Percentiles rank a stretch among this genome's conserved stretches.
Evolutionary conservation across 345 rosid genomes (phyloP).

Genomic region (Salix udensis): DNA sequence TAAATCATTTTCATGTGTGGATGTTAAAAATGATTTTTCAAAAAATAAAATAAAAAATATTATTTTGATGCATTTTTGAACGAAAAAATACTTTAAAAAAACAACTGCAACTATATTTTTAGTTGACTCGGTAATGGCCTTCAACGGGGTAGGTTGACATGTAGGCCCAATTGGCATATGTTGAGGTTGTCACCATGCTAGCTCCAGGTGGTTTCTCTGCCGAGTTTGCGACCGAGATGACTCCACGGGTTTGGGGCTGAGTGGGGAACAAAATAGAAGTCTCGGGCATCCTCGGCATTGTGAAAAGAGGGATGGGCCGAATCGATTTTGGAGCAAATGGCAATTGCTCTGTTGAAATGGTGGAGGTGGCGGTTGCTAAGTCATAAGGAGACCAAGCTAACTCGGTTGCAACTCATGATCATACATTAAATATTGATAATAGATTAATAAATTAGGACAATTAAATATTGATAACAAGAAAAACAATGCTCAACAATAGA

Average conservation of each 20-base stretch:
- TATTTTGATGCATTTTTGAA: too few relatives aligned
- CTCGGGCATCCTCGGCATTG: background rate
- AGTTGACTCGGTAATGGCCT: background rate
- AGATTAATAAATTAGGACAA: too few relatives aligned
- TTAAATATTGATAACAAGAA: too few relatives aligned
- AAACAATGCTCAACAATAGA: too few relatives aligned
- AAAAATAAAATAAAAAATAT: too few relatives aligned
- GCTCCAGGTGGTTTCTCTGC: background rate
- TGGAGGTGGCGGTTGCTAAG: background rate
- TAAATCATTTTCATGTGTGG: too few relatives aligned
- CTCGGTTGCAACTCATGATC: slow-evolving; percentile 66
- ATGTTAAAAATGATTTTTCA: too few relatives aligned
- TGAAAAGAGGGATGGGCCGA: background rate
- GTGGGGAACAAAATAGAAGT: background rate
- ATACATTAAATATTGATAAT: slow-evolving; percentile 22
- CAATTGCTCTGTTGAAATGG: background rate
- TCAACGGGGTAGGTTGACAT: background rate
- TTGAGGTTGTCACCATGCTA: background rate
- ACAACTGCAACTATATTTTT: too few relatives aligned
- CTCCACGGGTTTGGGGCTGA: background rate
- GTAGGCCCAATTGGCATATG: background rate
- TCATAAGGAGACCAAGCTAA: slow-evolving; percentile 19
- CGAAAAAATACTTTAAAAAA: too few relatives aligned
- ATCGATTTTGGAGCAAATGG: background rate
- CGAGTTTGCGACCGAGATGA: background rate